Base-by-base conservation (phyloP, 2,329 filamentous ascomycete species). In the Paraphaeosphaeria minitans region DNA sequence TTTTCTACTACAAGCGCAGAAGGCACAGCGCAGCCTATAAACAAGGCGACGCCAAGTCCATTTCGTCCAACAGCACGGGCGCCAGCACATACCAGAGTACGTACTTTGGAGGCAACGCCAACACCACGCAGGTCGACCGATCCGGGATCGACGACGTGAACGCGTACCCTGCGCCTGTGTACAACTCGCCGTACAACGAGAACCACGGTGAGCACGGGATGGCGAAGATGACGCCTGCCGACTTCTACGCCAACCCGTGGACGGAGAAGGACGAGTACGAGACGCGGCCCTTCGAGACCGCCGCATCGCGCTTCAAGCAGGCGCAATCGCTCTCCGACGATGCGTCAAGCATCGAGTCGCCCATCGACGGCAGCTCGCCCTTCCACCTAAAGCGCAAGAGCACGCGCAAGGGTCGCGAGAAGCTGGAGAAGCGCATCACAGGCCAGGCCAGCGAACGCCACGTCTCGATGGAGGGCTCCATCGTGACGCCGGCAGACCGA, bases 371-470 rank as follows among this genome's bases (percentile, higher is more conserved):
- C 16, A 61, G 60, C 2, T 71, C 65, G 43, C 71, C 73, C 12
- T 74, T 74, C 43, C 66, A 66, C 9, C 53, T 73, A 19, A 74
- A 69, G 55, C 66, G 65, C n/a, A 68, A 66, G 13, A 64, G 70
- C 37, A 70, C 70, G 9, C 47, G 63, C 41, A 67, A 61, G 46
- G 57, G 59, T 42, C 53, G 43, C 31, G 67, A 52, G 3, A 16
- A 24, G 19, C 56, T 37, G 14, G 68, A 52, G 27, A 43, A 39
- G 37, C 56, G 51, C 4, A 27, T 58, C 35, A 54, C 50, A 13
- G 50, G 43, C 24, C 37, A 41, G 21, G 53, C 19, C 24, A 55
- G 37, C 50, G 39, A 24, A 21, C 39, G 51, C 1, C 51, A 53
- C 41, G 51, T 53, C 12, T 53, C 51, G 4, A 53, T 53, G 35